Evolutionary conservation across 2,329 filamentous ascomycete species (phyloP).

Genomic region (Thielaviopsis punctulata): DNA sequence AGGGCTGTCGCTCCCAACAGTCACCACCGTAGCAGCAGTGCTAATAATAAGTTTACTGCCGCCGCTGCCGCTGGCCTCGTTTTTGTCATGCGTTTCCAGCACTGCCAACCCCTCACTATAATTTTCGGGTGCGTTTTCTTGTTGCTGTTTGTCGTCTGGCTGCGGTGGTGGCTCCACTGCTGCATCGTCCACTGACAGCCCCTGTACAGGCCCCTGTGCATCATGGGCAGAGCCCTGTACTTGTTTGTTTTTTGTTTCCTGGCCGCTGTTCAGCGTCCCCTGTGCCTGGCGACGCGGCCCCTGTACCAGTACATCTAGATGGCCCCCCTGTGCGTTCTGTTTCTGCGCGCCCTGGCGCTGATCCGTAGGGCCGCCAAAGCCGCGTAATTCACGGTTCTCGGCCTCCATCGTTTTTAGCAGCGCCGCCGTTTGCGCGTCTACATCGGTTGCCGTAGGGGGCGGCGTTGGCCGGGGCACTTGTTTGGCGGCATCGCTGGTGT

Average conservation of each 20-base stretch:
- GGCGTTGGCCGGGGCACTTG: background rate
- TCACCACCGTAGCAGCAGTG: too few species aligned
- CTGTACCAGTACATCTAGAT: too few species aligned
- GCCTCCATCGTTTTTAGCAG: background rate
- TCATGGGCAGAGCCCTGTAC: too few species aligned
- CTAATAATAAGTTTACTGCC: too few species aligned
- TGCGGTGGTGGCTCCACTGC: background rate
- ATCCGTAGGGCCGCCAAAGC: background rate
- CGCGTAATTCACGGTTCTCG: background rate
- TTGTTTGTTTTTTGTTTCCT: too few species aligned
- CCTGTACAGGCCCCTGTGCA: background rate
- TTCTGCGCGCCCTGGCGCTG: too few species aligned
- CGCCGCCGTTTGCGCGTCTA: background rate
- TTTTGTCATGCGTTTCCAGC: background rate
- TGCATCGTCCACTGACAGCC: background rate
- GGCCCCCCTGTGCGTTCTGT: background rate
- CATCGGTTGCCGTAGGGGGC: too few species aligned
- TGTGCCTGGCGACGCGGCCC: too few species aligned
- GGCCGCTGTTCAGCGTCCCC: too few species aligned
- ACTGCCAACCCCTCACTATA: background rate
- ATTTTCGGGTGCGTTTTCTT: too few species aligned
- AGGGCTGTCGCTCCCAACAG: too few species aligned
- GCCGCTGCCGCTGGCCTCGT: background rate
- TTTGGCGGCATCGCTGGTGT: background rate
- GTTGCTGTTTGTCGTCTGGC: background rate